These are phyloP conservation scores for Phyllosticta citrichinensis DNA, from an alignment of 2,329 filamentous ascomycete species.

Conservation along the genomic window DNA sequence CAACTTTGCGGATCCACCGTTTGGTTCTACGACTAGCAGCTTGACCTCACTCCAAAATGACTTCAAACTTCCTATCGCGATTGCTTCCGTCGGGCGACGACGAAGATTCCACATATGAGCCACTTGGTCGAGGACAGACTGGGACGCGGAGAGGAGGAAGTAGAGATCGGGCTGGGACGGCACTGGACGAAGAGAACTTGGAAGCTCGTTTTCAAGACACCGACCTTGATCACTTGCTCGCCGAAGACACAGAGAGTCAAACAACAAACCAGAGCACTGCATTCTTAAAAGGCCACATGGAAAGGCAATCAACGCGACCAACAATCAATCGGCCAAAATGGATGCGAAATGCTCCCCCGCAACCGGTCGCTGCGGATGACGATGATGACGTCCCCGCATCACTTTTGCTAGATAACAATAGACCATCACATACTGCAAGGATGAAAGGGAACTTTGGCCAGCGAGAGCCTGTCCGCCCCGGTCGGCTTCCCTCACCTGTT, in stretches of 20 bases:
- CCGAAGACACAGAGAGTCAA: conserved; percentile 40
- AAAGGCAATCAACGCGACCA: conserved; percentile 17
- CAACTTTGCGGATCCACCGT: not conserved
- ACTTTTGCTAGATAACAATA: conserved; percentile 47
- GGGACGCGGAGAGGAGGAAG: conserved; percentile 19
- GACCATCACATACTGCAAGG: conserved; percentile 20
- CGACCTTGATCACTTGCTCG: conserved; percentile 47
- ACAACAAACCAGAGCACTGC: conserved; percentile 35
- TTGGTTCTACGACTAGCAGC: not conserved
- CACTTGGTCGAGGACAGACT: conserved; percentile 12
- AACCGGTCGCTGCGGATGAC: conserved; percentile 29
- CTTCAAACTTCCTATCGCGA: conserved; percentile 44
- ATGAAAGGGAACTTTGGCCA: conserved; percentile 13
- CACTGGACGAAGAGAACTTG: conserved; percentile 40
- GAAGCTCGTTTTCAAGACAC: conserved; percentile 44
- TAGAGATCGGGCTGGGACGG: conserved; percentile 37
- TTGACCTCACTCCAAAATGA: conserved; percentile 25
- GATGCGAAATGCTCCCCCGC: conserved; percentile 12
- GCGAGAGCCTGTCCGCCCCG: conserved; percentile 9
- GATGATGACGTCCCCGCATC: conserved; percentile 57
- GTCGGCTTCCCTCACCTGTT: conserved; percentile 31
- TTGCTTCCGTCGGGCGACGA: conserved; percentile 40
- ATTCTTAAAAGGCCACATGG: conserved; percentile 18
- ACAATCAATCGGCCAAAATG: conserved; percentile 5
- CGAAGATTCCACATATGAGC: conserved; percentile 37